These are phyloP conservation scores for Trichopus zeylanicus DNA, from an alignment of 116 monocot genomes.

Conservation along the genomic window DNA sequence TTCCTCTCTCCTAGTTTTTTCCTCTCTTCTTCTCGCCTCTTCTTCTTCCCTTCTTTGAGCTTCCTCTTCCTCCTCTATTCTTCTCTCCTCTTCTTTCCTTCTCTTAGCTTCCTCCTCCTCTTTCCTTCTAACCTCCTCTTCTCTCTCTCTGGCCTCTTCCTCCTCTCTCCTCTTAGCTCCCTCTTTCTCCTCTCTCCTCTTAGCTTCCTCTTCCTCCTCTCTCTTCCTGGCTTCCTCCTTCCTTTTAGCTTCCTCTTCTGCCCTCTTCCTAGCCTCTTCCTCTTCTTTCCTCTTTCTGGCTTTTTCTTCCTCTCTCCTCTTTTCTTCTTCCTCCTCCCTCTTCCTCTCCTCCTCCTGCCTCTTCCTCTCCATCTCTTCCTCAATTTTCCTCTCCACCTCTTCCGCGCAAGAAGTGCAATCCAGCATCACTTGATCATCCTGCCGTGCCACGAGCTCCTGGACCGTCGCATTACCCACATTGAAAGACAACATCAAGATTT, in stretches of 20 bases:
- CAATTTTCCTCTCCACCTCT: conserved; percentile 24
- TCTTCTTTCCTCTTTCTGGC: conserved; percentile 11
- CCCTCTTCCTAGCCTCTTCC: conserved; percentile 1
- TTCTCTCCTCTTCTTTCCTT: conserved; percentile 5
- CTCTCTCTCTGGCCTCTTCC: conserved; percentile 15
- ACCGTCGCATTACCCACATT: conserved; percentile 20
- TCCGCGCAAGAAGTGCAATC: conserved; percentile 48
- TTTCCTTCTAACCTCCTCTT: background rate
- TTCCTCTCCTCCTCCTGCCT: conserved; percentile 1
- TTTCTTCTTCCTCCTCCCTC: conserved; percentile 3
- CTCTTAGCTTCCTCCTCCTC: conserved; percentile 5
- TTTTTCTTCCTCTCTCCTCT: conserved; percentile 10
- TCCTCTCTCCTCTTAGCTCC: conserved; percentile 6
- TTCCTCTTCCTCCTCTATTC: conserved; percentile 6
- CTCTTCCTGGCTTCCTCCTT: conserved; percentile 5
- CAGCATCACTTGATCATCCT: conserved; percentile 25
- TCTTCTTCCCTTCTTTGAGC: background rate
- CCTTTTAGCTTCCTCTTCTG: conserved; percentile 4
- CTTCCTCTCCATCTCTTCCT: background rate
- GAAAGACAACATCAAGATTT: conserved; percentile 31
- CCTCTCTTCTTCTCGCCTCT: background rate
- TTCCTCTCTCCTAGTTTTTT: background rate
- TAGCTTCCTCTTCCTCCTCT: conserved; percentile 7
- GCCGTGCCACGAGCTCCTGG: conserved; percentile 17
- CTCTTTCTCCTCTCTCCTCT: conserved; percentile 17